Conservation (phyloP, 2,329 filamentous ascomycete genomes). For the Phoma herbarum region DNA sequence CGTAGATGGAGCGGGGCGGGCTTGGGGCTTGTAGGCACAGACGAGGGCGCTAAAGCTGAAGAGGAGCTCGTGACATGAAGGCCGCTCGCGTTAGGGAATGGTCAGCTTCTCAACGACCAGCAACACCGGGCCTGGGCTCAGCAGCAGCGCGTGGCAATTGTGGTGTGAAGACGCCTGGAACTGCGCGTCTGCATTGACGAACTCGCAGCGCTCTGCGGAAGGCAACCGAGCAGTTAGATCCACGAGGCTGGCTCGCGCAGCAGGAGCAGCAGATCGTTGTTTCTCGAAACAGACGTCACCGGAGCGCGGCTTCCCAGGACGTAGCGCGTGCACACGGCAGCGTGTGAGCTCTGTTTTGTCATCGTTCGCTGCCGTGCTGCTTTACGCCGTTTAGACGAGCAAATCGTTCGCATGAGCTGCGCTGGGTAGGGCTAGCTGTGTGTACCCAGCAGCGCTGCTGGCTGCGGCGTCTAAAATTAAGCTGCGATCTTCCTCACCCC, state of each 20-base stretch:
- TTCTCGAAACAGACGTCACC: conserved; percentile 39
- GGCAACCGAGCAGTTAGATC: conserved; percentile 15
- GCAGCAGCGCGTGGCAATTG: conserved; percentile 24
- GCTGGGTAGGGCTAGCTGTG: conserved; percentile 14
- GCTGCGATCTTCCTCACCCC: conserved; percentile 13
- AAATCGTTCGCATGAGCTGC: conserved; percentile 19
- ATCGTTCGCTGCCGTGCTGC: conserved; percentile 18
- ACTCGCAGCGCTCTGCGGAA: conserved; percentile 11
- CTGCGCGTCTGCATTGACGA: conserved; percentile 22
- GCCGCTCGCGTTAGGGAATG: conserved; percentile 28
- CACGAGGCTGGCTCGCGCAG: conserved; percentile 23
- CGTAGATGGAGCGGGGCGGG: conserved; percentile 39
- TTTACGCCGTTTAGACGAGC: conserved; percentile 19
- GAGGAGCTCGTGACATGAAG: conserved; percentile 29
- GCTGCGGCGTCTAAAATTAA: conserved; percentile 15
- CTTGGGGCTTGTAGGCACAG: conserved; percentile 28
- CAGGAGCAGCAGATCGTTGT: conserved; percentile 29
- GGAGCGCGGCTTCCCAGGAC: conserved; percentile 24
- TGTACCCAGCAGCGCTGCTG: conserved; percentile 12
- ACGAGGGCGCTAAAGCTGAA: conserved; percentile 26
- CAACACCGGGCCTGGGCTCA: conserved; percentile 26
- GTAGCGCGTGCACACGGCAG: conserved; percentile 29
- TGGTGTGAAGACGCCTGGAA: conserved; percentile 20
- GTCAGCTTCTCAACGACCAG: conserved; percentile 29
- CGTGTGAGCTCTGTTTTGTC: conserved; percentile 20